Evolutionary conservation across 2,329 filamentous ascomycete genomes (phyloP), one percentile per base, ranked within the genome.

Genomic region (Fusarium sp.): DNA sequence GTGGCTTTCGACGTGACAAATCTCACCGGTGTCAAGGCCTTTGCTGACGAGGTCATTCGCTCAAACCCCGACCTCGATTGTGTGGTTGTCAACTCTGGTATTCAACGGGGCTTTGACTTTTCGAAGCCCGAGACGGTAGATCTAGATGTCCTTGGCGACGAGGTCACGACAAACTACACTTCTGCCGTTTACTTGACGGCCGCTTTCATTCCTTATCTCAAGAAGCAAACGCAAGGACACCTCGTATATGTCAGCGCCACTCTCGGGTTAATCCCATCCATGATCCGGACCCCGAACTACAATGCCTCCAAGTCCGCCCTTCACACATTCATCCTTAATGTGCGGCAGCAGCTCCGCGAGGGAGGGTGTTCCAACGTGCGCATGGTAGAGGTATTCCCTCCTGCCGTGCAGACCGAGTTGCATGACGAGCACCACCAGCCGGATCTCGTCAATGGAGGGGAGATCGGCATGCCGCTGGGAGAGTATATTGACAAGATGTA

Each of bases 21-120:
- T 31, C 74, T 86, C 0, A 76, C 79, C 1, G 77, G 81, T 5
- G 85, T 79, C 13, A 63, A 67, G 11, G 18, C 18, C 14, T 78
- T 80, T 38, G 74, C 78, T 20, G 35, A 70, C 6, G 50, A 57
- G 5, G 63, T 79, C 6, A 62, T 34, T 1, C 37, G 42, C 24
- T 67, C 68, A 1, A 60, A 77, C 37, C 74, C 76, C 1, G 77
- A 76, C 64, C 38, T 78, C 20, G 75, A 91, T 80, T 86, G 85
- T 72, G 77, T 92, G 29, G 79, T 92, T 64, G 80, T 91, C 60
- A 91, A 91, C 77, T 86, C 89, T 0, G 89, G 89, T 10, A 83
- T 89, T 35, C 89, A 92, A 77, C 81, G 82, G 31, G 77, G 76
- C 1, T 79, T 88, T 76, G 42, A 82, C 77, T 64, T 79, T 70